A percentile compares a stretch with the other conserved stretches of the same genome.
These are phyloP conservation scores for Eutrema salsugineum DNA, from an alignment of 441 rosid genomes.

Conservation along the genomic window DNA sequence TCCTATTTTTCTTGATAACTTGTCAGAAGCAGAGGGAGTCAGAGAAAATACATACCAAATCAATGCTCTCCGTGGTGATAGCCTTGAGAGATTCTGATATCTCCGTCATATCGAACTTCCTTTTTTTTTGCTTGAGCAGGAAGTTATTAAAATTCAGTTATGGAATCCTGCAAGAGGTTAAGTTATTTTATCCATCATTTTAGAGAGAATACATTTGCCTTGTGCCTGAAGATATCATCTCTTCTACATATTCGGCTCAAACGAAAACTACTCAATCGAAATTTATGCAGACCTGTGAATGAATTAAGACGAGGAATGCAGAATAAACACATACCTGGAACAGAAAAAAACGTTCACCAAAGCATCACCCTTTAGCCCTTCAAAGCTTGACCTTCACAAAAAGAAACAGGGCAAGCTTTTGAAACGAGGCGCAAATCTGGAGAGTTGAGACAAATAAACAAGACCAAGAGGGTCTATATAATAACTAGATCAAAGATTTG, in stretches of 20 bases:
- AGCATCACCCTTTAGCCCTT: slow-evolving; percentile 22
- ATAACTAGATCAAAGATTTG: slow-evolving; percentile 21
- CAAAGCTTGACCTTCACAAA: slow-evolving; percentile 23
- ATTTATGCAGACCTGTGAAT: neutral
- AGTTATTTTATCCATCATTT: neutral
- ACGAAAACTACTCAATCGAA: neutral
- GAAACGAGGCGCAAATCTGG: slow-evolving; percentile 11
- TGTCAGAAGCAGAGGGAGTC: neutral
- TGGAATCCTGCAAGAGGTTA: slow-evolving; percentile 7
- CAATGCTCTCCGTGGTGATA: slow-evolving; percentile 30
- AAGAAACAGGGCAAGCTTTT: slow-evolving; percentile 14
- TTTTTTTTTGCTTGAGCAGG: slow-evolving; percentile 23
- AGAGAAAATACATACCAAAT: slow-evolving; percentile 10
- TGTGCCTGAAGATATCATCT: neutral
- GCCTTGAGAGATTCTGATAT: slow-evolving; percentile 25
- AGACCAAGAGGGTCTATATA: slow-evolving; percentile 21
- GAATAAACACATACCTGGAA: slow-evolving; percentile 13
- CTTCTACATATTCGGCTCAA: neutral
- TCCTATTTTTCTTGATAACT: neutral
- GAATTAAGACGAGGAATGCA: neutral
- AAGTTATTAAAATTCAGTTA: slow-evolving; percentile 11
- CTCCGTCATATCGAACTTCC: slow-evolving; percentile 24
- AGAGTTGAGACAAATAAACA: neutral
- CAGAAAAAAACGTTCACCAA: slow-evolving; percentile 9
- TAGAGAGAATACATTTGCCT: neutral